Conservation (phyloP, 768 basidiomycete genomes). For the Leccinum variicolor region DNA sequence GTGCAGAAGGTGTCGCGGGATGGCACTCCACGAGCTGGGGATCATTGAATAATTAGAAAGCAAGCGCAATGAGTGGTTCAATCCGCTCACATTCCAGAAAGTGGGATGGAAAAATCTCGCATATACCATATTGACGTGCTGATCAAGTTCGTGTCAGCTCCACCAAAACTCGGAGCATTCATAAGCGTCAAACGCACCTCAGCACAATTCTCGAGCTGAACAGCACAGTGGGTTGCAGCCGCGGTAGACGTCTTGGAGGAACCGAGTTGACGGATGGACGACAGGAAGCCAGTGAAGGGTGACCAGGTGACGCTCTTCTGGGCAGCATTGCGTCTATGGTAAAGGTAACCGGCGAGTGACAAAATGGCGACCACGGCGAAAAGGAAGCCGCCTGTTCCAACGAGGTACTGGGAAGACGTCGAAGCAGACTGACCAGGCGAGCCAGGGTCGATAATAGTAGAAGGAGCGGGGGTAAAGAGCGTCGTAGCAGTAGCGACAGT, state of each 20-base stretch:
- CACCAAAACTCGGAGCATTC: not conserved
- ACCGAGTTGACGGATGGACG: not conserved
- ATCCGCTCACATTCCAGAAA: constrained; percentile 15
- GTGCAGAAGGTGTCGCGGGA: constrained; percentile 12
- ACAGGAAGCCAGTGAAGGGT: not conserved
- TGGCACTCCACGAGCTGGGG: constrained; percentile 14
- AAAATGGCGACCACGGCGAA: constrained; percentile 12
- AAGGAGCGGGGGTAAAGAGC: not conserved
- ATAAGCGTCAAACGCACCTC: constrained; percentile 1
- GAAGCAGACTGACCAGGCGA: not conserved
- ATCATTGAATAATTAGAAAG: not conserved
- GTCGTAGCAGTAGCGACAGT: constrained; percentile 7
- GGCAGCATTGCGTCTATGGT: not conserved
- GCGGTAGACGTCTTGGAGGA: not conserved
- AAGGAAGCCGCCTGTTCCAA: constrained; percentile 14
- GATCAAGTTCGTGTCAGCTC: not conserved
- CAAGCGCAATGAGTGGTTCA: not conserved
- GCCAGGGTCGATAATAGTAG: not conserved
- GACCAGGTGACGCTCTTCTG: not conserved
- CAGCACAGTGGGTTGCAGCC: not conserved
- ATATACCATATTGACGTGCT: constrained; percentile 20
- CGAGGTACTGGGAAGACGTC: not conserved
- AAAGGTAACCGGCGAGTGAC: constrained; percentile 8
- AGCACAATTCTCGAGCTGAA: not conserved
- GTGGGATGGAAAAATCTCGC: constrained; percentile 20